A percentile compares a stretch with the other conserved stretches of the same genome.
These are phyloP conservation scores for Pseudogymnoascus sp. DNA, from an alignment of 2,329 filamentous ascomycete species.

Conservation along the genomic window DNA sequence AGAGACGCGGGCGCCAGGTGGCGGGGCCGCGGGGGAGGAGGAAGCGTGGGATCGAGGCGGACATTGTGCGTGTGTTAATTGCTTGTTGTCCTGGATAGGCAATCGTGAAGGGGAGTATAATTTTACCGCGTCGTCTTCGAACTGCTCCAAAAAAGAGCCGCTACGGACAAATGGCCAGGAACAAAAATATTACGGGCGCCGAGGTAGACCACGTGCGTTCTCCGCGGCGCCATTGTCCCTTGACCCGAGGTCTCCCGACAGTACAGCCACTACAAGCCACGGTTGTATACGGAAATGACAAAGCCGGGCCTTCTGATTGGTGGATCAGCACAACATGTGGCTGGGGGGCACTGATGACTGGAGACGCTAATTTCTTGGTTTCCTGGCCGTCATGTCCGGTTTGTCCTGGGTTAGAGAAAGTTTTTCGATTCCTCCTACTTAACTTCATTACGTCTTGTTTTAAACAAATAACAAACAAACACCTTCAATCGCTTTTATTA, in stretches of 20 bases:
- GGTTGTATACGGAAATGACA: background rate
- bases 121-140: background rate
- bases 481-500: slow-evolving; percentile 11
- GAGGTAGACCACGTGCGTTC: background rate
- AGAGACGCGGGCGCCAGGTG: slow-evolving; percentile 41
- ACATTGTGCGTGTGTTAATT: slow-evolving; percentile 16
- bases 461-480: background rate
- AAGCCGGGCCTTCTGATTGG: background rate
- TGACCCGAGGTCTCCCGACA: slow-evolving; percentile 7
- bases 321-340: background rate
- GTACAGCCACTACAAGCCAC: background rate
- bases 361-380: slow-evolving; percentile 5
- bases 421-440: slow-evolving; percentile 1
- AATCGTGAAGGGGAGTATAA: background rate
- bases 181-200: background rate
- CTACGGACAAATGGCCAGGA: background rate
- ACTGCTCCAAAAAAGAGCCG: background rate
- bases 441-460: background rate
- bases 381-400: slow-evolving; percentile 5
- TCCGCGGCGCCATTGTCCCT: background rate
- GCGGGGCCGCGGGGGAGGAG: slow-evolving; percentile 56
- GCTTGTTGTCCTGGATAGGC: background rate
- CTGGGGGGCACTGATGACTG: background rate
- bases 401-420: background rate
- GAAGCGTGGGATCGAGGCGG: slow-evolving; percentile 56